phyloP scores from a whole-genome alignment of 2,329 filamentous ascomycete genomes.

The Colletotrichum limetticola region DNA sequence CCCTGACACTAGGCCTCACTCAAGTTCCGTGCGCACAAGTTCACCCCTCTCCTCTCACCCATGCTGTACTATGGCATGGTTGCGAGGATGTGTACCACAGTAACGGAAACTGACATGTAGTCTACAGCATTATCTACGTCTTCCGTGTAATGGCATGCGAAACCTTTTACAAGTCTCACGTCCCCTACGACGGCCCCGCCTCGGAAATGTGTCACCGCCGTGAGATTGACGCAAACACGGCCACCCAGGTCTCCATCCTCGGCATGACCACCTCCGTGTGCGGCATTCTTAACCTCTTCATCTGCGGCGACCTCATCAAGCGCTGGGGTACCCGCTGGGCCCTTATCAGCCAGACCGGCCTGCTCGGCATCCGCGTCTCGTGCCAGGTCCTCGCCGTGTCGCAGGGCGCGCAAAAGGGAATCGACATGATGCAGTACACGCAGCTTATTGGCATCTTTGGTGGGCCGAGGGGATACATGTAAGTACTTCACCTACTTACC shows the following conservation, averaged over 20 bases:
- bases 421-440: slow-evolving; percentile 73
- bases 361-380: slow-evolving; percentile 71
- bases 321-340: slow-evolving; percentile 71
- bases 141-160: slow-evolving; percentile 80
- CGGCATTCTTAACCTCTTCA: slow-evolving; percentile 74
- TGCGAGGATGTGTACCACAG: not conserved
- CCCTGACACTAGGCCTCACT: slow-evolving; percentile 59
- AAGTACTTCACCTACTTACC: slow-evolving; percentile 24
- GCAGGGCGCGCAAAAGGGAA: slow-evolving; percentile 69
- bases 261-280: slow-evolving; percentile 76
- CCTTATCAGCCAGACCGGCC: slow-evolving; percentile 70
- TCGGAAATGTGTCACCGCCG: slow-evolving; percentile 68
- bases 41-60: not conserved
- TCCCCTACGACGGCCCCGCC: slow-evolving; percentile 53
- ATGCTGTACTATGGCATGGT: too few species aligned
- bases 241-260: slow-evolving; percentile 71
- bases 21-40: slow-evolving; percentile 56
- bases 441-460: slow-evolving; percentile 77
- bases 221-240: slow-evolving; percentile 73
- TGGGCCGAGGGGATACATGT: slow-evolving; percentile 75
- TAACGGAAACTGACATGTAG: slow-evolving; percentile 12
- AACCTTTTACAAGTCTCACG: slow-evolving; percentile 71
- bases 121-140: slow-evolving; percentile 64
- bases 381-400: slow-evolving; percentile 74
- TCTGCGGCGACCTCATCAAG: slow-evolving; percentile 75